These are phyloP conservation scores for Globisporangium uncinulatum DNA, from an alignment of 352 stramenopile genomes.

Conservation along the genomic window DNA sequence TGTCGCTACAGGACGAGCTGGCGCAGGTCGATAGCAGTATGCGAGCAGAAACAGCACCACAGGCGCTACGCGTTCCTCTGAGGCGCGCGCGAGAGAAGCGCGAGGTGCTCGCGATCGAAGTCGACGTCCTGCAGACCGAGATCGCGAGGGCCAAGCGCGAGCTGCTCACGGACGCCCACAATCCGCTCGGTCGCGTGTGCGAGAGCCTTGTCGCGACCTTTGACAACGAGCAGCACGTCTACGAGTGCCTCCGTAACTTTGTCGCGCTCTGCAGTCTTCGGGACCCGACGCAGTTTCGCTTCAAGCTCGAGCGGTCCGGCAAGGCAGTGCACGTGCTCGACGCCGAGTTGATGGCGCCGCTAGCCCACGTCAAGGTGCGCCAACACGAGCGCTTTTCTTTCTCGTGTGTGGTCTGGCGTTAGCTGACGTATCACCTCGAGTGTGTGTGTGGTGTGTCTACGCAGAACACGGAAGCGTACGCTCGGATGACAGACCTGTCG, in stretches of 20 bases:
- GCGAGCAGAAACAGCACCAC: not conserved
- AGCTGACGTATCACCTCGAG: not conserved
- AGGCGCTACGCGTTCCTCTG: conserved; percentile 2
- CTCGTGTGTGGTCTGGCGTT: not conserved
- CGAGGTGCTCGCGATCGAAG: conserved; percentile 38
- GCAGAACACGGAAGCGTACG: conserved; percentile 28
- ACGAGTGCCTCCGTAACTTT: conserved; percentile 61
- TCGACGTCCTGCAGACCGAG: conserved; percentile 47
- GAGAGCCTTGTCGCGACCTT: conserved; percentile 59
- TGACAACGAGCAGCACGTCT: conserved; percentile 68
- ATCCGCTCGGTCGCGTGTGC: conserved; percentile 48
- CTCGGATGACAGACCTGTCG: conserved; percentile 36
- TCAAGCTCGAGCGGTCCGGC: conserved; percentile 48
- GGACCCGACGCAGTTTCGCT: conserved; percentile 36
- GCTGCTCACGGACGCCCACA: conserved; percentile 38
- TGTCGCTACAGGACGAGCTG: conserved; percentile 36
- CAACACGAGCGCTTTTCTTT: not conserved
- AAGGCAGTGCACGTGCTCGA: conserved; percentile 61
- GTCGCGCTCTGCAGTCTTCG: conserved; percentile 42
- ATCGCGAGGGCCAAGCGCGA: conserved; percentile 42
- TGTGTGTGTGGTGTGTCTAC: not conserved
- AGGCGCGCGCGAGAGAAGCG: conserved; percentile 13
- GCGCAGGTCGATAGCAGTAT: not conserved
- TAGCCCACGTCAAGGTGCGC: conserved; percentile 36
- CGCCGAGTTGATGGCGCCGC: conserved; percentile 38